phyloP scores from a whole-genome alignment of 2,329 filamentous ascomycete species.

The Stachybotrys elegans region DNA sequence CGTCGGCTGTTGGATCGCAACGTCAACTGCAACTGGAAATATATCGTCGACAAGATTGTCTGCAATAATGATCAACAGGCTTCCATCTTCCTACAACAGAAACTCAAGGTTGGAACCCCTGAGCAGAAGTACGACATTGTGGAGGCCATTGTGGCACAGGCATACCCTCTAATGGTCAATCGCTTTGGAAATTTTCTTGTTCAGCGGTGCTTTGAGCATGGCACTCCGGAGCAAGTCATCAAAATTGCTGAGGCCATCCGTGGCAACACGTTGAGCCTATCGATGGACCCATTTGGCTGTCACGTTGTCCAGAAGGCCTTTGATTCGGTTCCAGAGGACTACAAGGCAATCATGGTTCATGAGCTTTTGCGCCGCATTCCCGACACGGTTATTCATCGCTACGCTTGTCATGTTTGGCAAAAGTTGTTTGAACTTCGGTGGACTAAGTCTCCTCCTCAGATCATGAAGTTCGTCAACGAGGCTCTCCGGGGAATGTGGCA shows the following conservation, averaged over 20 bases:
- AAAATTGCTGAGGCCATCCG: constrained; percentile 92
- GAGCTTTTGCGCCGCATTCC: constrained; percentile 92
- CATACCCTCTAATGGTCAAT: constrained; percentile 95
- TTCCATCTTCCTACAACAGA: constrained; percentile 97
- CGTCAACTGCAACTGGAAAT: constrained; percentile 98
- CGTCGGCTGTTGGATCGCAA: constrained; percentile 91
- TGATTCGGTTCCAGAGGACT: constrained; percentile 93
- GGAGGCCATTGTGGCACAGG: constrained; percentile 90
- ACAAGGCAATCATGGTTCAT: constrained; percentile 98
- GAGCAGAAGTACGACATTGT: constrained; percentile 98
- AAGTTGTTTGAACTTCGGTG: constrained; percentile 98
- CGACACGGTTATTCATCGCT: constrained; percentile 96
- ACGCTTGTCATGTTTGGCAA: constrained; percentile 99
- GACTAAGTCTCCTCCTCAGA: constrained; percentile 90
- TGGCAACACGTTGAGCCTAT: constrained; percentile 87
- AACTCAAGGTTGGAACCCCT: constrained; percentile 90
- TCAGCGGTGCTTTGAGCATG: constrained; percentile 97
- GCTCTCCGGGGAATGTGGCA: constrained; percentile 97
- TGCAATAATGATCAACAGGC: constrained; percentile 99
- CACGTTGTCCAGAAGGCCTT: constrained; percentile 99
- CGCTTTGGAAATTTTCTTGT: constrained; percentile 98
- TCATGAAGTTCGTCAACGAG: constrained; percentile 98
- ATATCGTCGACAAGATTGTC: constrained; percentile 99
- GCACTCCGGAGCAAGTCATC: constrained; percentile 88
- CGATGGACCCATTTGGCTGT: constrained; percentile 98